Evolutionary conservation across 805 yeast species (phyloP).

Genomic region (Cyberlindnera saturnus): DNA sequence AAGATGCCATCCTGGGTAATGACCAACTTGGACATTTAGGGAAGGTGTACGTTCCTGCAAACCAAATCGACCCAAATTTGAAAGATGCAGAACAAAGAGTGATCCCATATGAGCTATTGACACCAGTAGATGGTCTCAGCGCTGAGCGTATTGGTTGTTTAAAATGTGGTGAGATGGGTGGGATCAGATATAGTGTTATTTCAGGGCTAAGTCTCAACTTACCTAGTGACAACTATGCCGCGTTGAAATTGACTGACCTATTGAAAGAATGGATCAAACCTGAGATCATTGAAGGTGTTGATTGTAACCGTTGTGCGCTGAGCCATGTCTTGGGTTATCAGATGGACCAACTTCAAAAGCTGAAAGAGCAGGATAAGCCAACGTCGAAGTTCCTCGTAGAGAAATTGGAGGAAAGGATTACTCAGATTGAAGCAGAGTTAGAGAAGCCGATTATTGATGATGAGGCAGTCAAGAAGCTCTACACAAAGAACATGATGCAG

Average conservation of each 20-base stretch:
- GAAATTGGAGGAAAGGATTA: conserved; percentile 40
- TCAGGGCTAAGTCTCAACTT: conserved; percentile 69
- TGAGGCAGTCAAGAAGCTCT: conserved; percentile 65
- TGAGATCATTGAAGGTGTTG: conserved; percentile 88
- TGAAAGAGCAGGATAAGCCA: conserved; percentile 18
- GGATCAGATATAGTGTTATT: conserved; percentile 74
- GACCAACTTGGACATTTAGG: conserved; percentile 54
- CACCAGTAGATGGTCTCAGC: conserved; percentile 88
- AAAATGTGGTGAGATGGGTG: conserved; percentile 90
- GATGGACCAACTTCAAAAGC: conserved; percentile 28
- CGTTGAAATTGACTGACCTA: conserved; percentile 43
- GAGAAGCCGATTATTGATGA: conserved; percentile 68
- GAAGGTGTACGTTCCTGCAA: conserved; percentile 63
- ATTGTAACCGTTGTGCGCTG: conserved; percentile 89
- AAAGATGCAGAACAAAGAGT: conserved; percentile 35
- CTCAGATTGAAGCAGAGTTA: conserved; percentile 47
- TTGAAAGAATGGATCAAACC: conserved; percentile 65
- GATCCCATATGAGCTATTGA: conserved; percentile 52
- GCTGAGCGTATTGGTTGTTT: conserved; percentile 90
- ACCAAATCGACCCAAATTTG: conserved; percentile 69
- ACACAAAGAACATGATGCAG: conserved; percentile 66
- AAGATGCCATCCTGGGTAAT: conserved; percentile 32
- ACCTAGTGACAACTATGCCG: conserved; percentile 42
- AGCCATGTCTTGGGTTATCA: conserved; percentile 51
- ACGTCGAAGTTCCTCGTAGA: conserved; percentile 23